phyloP scores from a whole-genome alignment of 805 yeast genomes.

The Candida xyloterini region DNA sequence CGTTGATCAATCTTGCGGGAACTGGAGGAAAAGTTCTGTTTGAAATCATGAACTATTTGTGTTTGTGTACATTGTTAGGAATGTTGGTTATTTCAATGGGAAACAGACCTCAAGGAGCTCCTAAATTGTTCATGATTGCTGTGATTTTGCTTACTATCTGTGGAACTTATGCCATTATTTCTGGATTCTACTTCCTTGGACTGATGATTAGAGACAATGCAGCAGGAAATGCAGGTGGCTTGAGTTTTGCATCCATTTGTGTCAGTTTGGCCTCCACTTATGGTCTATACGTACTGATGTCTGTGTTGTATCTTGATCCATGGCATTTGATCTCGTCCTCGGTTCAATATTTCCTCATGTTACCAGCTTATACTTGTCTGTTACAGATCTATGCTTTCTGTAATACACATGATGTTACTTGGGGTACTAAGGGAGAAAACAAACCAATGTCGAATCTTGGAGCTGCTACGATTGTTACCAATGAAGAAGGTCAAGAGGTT shows the following conservation, averaged over 20 bases:
- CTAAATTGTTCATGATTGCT: slow-evolving; percentile 66
- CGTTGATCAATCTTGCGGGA: slow-evolving; percentile 60
- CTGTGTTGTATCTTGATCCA: slow-evolving; percentile 85
- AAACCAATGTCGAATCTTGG: slow-evolving; percentile 67
- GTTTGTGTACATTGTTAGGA: slow-evolving; percentile 79
- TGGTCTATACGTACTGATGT: slow-evolving; percentile 81
- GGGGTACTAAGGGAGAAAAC: slow-evolving; percentile 98
- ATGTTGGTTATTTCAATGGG: slow-evolving; percentile 93
- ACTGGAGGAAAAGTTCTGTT: slow-evolving; percentile 82
- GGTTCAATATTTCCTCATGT: slow-evolving; percentile 79
- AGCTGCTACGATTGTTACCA: slow-evolving; percentile 76
- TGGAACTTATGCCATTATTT: slow-evolving; percentile 74
- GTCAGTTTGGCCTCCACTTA: slow-evolving; percentile 87
- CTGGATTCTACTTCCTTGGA: slow-evolving; percentile 78
- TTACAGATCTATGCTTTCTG: slow-evolving; percentile 95
- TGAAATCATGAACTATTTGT: slow-evolving; percentile 79
- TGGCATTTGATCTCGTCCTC: slow-evolving; percentile 94
- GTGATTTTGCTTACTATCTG: slow-evolving; percentile 74
- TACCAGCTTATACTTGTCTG: slow-evolving; percentile 90
- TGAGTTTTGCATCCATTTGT: slow-evolving; percentile 68
- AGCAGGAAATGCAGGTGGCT: slow-evolving; percentile 38
- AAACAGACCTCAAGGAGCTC: slow-evolving; percentile 96
- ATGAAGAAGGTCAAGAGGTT: slow-evolving; percentile 79
- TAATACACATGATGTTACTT: slow-evolving; percentile 95
- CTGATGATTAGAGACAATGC: slow-evolving; percentile 44